These are phyloP conservation scores for Friedmanniomyces endolithicus DNA, from an alignment of 495 filamentous ascomycete genomes.

Conservation along the genomic window DNA sequence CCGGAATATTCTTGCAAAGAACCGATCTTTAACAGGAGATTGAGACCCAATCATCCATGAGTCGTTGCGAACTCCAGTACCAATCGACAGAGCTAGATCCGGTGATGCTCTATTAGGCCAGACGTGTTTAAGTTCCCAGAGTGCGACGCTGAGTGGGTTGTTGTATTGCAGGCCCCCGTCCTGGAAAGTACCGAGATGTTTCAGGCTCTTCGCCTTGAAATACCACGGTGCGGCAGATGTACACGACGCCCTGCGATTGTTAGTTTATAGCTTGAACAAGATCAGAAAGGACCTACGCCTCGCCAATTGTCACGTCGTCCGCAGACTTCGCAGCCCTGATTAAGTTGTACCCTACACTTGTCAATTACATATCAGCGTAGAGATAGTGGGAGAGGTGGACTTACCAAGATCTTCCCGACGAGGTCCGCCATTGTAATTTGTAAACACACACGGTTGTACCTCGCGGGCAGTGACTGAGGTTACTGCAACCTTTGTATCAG, in stretches of 20 bases:
- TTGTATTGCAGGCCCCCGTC: conserved; percentile 30
- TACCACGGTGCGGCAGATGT: neutral
- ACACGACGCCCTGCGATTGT: neutral
- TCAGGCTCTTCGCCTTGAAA: conserved; percentile 1
- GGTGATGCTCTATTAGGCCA: conserved; percentile 9
- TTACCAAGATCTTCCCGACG: neutral
- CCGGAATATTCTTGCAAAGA: neutral
- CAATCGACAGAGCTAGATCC: neutral
- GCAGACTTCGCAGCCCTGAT: neutral
- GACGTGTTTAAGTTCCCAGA: conserved; percentile 22
- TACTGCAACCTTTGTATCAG: neutral
- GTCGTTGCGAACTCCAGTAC: neutral
- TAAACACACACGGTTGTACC: neutral
- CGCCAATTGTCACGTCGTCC: neutral
- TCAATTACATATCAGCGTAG: neutral
- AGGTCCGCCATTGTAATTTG: neutral
- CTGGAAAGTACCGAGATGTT: conserved; percentile 22
- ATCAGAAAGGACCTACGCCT: neutral
- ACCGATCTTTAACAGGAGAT: neutral
- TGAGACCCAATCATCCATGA: neutral
- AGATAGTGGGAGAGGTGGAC: neutral
- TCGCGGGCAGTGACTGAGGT: neutral
- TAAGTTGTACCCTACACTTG: neutral
- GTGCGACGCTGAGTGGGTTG: conserved; percentile 27
- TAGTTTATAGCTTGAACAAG: neutral